phyloP scores from a whole-genome alignment of 2,329 filamentous ascomycete species.

The Chaetomiaceae sp. region DNA sequence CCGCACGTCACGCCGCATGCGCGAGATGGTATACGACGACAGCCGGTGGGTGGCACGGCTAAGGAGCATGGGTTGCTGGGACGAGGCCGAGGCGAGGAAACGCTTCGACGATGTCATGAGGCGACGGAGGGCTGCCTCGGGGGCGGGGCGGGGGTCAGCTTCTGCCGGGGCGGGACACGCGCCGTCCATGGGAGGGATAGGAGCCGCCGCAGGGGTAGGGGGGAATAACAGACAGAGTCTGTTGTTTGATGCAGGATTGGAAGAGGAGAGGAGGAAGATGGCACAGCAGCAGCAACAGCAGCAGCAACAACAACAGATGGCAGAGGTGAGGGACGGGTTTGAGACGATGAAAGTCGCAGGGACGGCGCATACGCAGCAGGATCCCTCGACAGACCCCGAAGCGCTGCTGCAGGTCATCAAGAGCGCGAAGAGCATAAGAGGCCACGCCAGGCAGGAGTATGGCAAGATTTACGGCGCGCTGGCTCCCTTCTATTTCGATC shows the following conservation, averaged over 20 bases:
- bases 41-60: conserved; percentile 87
- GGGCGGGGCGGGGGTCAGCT: conserved; percentile 1
- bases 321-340: conserved; percentile 60
- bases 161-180: conserved; percentile 16
- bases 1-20: conserved; percentile 75
- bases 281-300: conserved; percentile 17
- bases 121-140: conserved; percentile 3
- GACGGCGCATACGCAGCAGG: conserved; percentile 21
- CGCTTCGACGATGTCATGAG: conserved; percentile 67
- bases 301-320: conserved; percentile 9
- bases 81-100: conserved; percentile 77
- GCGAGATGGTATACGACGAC: conserved; percentile 99
- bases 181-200: conserved; percentile 4
- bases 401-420: conserved; percentile 65
- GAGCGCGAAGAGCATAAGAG: conserved; percentile 70
- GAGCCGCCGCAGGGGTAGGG: neutral
- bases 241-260: conserved; percentile 67
- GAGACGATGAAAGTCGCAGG: conserved; percentile 63
- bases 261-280: conserved; percentile 53
- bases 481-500: conserved; percentile 82
- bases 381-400: conserved; percentile 53
- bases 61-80: conserved; percentile 85
- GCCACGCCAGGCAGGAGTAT: conserved; percentile 82
- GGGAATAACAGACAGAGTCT: conserved; percentile 28
- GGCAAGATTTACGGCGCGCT: conserved; percentile 85